These are phyloP conservation scores for Carallia pectinifolia DNA, from an alignment of 345 rosid genomes.

Conservation along the genomic window DNA sequence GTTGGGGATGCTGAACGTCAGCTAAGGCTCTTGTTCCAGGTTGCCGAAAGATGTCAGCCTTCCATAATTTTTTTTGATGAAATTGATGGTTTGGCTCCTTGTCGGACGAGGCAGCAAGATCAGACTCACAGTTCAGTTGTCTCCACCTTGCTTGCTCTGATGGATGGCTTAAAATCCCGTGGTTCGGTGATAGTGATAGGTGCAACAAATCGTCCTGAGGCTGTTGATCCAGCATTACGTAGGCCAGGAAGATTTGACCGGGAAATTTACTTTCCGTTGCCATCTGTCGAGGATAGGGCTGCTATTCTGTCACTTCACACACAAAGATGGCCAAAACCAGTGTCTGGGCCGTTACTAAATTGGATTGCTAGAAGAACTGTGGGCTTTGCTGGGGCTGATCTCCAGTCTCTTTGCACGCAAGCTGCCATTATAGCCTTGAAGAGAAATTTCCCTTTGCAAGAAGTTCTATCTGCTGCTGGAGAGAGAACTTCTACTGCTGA, in stretches of 20 bases:
- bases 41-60: constrained; percentile 96
- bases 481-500: constrained; percentile 45
- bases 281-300: constrained; percentile 79
- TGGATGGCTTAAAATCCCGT: constrained; percentile 95
- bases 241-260: constrained; percentile 99
- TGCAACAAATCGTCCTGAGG: constrained; percentile 98
- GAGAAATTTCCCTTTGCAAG: constrained; percentile 91
- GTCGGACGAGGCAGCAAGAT: constrained; percentile 89
- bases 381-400: constrained; percentile 98
- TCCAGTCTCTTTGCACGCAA: constrained; percentile 96
- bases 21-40: constrained; percentile 96
- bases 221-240: constrained; percentile 96
- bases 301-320: constrained; percentile 92
- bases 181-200: constrained; percentile 99
- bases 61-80: constrained; percentile 97
- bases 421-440: constrained; percentile 86
- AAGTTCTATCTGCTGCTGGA: constrained; percentile 69
- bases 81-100: constrained; percentile 96
- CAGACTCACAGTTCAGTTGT: constrained; percentile 99
- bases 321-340: constrained; percentile 87
- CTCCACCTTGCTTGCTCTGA: constrained; percentile 87
- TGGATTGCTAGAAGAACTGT: constrained; percentile 84
- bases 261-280: constrained; percentile 93
- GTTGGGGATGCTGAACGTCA: constrained; percentile 99
- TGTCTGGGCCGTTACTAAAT: constrained; percentile 68